A percentile compares a stretch with the other conserved stretches of the same genome.
phyloP scores from a whole-genome alignment of 805 yeast species.

The Pichia ethanolica region DNA sequence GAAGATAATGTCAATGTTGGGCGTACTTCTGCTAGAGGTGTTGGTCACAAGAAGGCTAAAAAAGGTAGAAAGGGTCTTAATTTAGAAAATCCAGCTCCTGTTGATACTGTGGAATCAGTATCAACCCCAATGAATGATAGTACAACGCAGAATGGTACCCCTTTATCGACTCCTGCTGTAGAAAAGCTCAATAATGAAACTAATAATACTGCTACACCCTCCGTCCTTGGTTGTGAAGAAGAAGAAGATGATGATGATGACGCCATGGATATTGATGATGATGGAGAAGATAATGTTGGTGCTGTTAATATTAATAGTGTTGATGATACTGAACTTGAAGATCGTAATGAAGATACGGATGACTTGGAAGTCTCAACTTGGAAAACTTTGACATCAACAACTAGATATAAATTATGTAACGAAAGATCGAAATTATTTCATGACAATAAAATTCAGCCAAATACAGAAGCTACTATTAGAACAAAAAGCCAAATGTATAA shows the following conservation, averaged over 20 bases:
- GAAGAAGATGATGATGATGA: constrained; percentile 7
- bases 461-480: constrained; percentile 64
- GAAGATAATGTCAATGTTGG: constrained; percentile 10
- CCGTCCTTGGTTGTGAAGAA: neutral
- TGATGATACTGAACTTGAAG: constrained; percentile 12
- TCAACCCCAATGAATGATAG: neutral
- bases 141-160: neutral
- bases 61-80: constrained; percentile 33
- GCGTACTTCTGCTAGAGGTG: constrained; percentile 28
- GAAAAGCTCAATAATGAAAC: neutral
- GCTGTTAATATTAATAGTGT: constrained; percentile 20
- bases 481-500: constrained; percentile 62
- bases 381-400: constrained; percentile 75
- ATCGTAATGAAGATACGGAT: constrained; percentile 18
- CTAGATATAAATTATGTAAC: constrained; percentile 67
- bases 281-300: constrained; percentile 15
- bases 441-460: constrained; percentile 48
- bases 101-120: neutral
- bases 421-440: constrained; percentile 62
- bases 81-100: neutral
- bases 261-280: constrained; percentile 18
- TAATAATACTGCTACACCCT: neutral
- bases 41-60: constrained; percentile 27
- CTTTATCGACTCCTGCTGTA: neutral
- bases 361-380: constrained; percentile 78